Evolutionary conservation across 2,329 filamentous ascomycete species (phyloP), one percentile per base, ranked within the genome.

Genomic region (Colletotrichum sp.): DNA sequence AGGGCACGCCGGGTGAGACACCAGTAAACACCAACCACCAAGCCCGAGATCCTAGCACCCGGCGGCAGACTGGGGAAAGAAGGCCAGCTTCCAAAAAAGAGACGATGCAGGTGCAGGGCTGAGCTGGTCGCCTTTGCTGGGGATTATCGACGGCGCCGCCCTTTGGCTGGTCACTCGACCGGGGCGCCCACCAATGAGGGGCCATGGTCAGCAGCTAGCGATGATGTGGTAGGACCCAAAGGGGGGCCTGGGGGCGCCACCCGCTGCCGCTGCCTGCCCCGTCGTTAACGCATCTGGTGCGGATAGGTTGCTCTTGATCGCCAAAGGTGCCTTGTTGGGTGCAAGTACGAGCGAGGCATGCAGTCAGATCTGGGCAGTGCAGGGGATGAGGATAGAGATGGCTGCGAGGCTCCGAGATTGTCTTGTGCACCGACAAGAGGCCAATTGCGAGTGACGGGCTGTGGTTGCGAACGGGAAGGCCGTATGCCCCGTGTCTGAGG

Each of bases 281-380:
- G 58, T 39, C 34, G 25, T 18, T 70, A 43, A 43, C 43, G 18
- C 6, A 32, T 28, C n/a, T 61, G 5, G 16, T 32, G 16, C 28
- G 3, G 30, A 30, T 34, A 61, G 27, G 18, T 48, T 13, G n/a
- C 43, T 52, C 43, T 52, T 52, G 43, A 52, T 52, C 43, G n/a
- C 43, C n/a, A 52, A 52, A 52, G 43, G 43, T 22, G 43, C 43
- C 43, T 52, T 52, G 43, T 25, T 52, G 43, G 43, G 43, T 52
- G 43, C 43, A 32, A 58, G 18, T 58, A 30, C 65, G 65, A 32
- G 64, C 65, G 65, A 32, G 64, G 58, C 39, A 76, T 74, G 58
- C 65, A 76, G 74, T 76, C 64, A 74, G 70, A 69, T 66, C 70
- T 56, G 34, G 70, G 70, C 74, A 32, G 74, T 74, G 74, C 74